A percentile compares a stretch with the other conserved stretches of the same genome.
Conservation (phyloP, 177 flowering plant genomes). For the Telopea speciosissima region DNA sequence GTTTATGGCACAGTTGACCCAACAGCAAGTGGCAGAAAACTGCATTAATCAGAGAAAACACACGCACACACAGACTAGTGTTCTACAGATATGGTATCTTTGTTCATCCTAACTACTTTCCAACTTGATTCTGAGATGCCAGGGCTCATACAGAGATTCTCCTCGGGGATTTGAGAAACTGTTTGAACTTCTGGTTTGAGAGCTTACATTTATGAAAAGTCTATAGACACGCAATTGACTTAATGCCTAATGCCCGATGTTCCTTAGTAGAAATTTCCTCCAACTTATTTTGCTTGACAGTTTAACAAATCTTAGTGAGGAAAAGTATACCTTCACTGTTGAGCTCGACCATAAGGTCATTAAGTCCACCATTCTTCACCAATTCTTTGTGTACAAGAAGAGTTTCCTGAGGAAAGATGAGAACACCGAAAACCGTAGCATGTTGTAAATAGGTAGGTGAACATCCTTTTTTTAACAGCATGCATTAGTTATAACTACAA, state of each 20-base stretch:
- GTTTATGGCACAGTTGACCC: too few relatives aligned
- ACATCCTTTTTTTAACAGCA: not conserved
- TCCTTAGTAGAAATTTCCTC: not conserved
- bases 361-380: constrained; percentile 32
- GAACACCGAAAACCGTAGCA: not conserved
- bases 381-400: constrained; percentile 72
- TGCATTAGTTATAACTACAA: not conserved
- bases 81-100: too few relatives aligned
- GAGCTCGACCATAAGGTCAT: constrained; percentile 42
- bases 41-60: not conserved
- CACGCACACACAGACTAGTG: not conserved
- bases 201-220: not conserved
- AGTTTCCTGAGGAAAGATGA: constrained; percentile 47
- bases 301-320: not conserved
- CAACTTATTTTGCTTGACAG: not conserved
- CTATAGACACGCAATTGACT: too few relatives aligned
- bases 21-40: not conserved
- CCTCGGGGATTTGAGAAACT: not conserved
- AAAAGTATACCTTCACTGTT: constrained; percentile 36
- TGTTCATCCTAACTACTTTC: not conserved
- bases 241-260: not conserved
- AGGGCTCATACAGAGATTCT: not conserved
- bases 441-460: not conserved
- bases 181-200: not conserved
- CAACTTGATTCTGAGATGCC: not conserved